Conservation (phyloP, 768 basidiomycete genomes). For the Erythrobasidium yunnanense region DNA sequence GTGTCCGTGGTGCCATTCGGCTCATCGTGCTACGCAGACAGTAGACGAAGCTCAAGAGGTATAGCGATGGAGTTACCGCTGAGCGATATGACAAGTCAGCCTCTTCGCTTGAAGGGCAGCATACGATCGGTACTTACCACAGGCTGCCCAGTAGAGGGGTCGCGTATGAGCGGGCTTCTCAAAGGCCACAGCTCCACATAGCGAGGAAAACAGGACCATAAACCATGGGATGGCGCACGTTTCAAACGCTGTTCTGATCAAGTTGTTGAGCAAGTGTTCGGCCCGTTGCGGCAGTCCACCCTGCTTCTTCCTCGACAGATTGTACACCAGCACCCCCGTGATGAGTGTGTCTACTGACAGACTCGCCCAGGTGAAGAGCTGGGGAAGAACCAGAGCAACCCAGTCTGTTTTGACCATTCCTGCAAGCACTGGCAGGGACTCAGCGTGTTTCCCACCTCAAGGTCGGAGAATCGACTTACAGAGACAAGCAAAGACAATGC, state of each 20-base stretch:
- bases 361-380: slow-evolving; percentile 8
- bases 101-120: background rate
- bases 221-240: slow-evolving; percentile 17
- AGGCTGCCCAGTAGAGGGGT: slow-evolving; percentile 1
- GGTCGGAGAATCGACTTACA: background rate
- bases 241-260: slow-evolving; percentile 1
- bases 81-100: background rate
- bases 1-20: background rate
- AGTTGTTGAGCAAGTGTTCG: background rate
- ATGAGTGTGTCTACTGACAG: slow-evolving; percentile 5
- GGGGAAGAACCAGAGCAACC: slow-evolving; percentile 1
- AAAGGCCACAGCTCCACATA: background rate
- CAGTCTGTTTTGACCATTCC: background rate
- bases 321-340: background rate
- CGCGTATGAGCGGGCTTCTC: background rate
- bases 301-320: background rate
- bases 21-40: background rate
- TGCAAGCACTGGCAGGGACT: background rate
- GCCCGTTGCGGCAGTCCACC: background rate
- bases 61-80: background rate
- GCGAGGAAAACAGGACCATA: background rate
- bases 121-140: slow-evolving; percentile 13
- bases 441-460: too few species aligned
- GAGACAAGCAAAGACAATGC: background rate
- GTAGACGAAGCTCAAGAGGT: slow-evolving; percentile 9